Evolutionary conservation across 768 basidiomycete species (phyloP).

Genomic region (Nevesoporus exiguus): DNA sequence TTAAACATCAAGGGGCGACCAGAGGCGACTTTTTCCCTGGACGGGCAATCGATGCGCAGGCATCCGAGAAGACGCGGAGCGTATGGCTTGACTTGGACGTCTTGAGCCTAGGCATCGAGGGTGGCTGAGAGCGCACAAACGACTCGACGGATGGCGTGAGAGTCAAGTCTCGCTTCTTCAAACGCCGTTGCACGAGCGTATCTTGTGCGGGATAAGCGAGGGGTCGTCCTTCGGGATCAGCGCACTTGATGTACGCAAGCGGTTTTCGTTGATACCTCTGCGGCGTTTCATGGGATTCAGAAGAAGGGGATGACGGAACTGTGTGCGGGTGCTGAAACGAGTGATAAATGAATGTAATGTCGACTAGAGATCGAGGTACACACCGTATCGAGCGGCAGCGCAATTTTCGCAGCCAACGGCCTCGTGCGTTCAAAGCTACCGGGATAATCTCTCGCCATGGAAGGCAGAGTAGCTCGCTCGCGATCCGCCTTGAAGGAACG

Average conservation of each 20-base stretch:
- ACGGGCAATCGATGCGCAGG: slow-evolving; percentile 20
- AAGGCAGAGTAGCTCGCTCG: background rate
- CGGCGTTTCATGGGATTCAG: slow-evolving; percentile 8
- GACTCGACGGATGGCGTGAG: slow-evolving; percentile 6
- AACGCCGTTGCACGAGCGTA: background rate
- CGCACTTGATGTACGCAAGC: slow-evolving; percentile 14
- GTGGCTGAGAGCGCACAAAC: background rate
- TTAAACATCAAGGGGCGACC: background rate
- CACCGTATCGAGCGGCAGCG: slow-evolving; percentile 17
- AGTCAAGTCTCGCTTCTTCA: slow-evolving; percentile 15
- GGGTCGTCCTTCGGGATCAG: slow-evolving; percentile 16
- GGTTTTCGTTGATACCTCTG: slow-evolving; percentile 8
- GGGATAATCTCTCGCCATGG: slow-evolving; percentile 3
- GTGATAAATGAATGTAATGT: background rate
- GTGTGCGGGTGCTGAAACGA: slow-evolving; percentile 8
- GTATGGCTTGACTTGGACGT: slow-evolving; percentile 15
- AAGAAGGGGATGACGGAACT: slow-evolving; percentile 2
- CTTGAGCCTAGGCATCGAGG: background rate
- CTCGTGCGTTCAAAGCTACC: slow-evolving; percentile 10
- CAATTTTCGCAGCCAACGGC: slow-evolving; percentile 18
- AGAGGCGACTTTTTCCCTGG: slow-evolving; percentile 12
- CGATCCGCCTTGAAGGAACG: slow-evolving; percentile 17
- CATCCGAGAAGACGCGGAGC: slow-evolving; percentile 28
- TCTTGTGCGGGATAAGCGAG: slow-evolving; percentile 14
- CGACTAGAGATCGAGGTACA: background rate